Evolutionary conservation across 352 stramenopile genomes (phyloP).

Genomic region (Pythium phragmiticola): DNA sequence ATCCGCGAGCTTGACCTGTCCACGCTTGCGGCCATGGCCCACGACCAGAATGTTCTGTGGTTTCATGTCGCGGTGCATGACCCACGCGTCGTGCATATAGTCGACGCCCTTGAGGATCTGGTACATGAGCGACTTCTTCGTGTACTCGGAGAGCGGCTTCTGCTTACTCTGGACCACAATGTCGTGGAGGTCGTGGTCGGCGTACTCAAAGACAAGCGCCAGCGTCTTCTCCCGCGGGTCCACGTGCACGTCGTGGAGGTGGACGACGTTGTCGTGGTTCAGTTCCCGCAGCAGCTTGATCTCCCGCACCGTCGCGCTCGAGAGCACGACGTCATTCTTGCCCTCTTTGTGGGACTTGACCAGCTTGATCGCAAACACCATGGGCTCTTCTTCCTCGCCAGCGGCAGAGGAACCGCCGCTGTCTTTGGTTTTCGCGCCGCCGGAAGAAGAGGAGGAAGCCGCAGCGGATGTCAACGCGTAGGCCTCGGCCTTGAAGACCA

Average conservation of each 20-base stretch:
- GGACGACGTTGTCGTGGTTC: slow-evolving; percentile 86
- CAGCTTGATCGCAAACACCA: slow-evolving; percentile 88
- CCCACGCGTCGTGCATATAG: slow-evolving; percentile 93
- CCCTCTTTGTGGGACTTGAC: slow-evolving; percentile 90
- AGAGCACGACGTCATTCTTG: slow-evolving; percentile 89
- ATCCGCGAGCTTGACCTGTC: slow-evolving; percentile 86
- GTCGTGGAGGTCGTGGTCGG: slow-evolving; percentile 87
- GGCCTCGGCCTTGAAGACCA: slow-evolving; percentile 88
- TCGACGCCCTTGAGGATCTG: slow-evolving; percentile 91
- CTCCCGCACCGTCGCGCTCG: slow-evolving; percentile 86
- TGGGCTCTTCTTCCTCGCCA: slow-evolving; percentile 69
- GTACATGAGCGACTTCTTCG: slow-evolving; percentile 92
- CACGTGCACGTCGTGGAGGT: slow-evolving; percentile 84
- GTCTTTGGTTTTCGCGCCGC: slow-evolving; percentile 10
- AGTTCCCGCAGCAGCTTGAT: slow-evolving; percentile 89
- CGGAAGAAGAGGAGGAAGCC: slow-evolving; percentile 33
- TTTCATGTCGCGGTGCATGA: slow-evolving; percentile 94
- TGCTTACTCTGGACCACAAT: slow-evolving; percentile 88
- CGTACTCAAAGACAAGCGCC: slow-evolving; percentile 89
- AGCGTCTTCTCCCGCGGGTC: slow-evolving; percentile 82
- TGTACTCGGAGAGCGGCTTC: slow-evolving; percentile 89
- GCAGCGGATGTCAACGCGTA: slow-evolving; percentile 27
- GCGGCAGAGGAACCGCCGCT: not conserved
- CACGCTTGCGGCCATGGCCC: slow-evolving; percentile 74
- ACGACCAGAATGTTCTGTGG: slow-evolving; percentile 93